Base-by-base conservation (phyloP, 805 yeast genomes). In the Isabelozyma heimii region DNA sequence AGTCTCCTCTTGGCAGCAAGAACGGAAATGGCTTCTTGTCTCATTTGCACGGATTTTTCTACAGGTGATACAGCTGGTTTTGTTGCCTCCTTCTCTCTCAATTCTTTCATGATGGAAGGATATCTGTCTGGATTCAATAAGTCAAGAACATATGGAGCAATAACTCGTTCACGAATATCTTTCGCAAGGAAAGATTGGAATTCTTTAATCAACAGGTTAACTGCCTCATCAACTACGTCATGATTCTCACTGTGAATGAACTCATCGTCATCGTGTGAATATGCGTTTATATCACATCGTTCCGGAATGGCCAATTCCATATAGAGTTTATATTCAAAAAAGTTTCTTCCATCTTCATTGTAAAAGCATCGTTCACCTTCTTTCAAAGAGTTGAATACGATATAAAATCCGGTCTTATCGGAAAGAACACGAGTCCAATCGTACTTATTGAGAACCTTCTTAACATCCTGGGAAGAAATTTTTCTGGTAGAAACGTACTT, bases 91-190 rank as follows among this genome's bases (percentile, higher is more conserved):
- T 72, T 64, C 17, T 64, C 65, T 47, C 63, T 70, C 41, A 73
- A 59, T 17, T 67, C 73, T 40, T 64, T 60, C 24, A 73, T 59
- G 15, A 73, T 60, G 3, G 75, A 78, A 1, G 89, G 86, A 58
- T 79, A 85, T 37, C 76, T 77, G 4, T 78, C 80, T 38, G 83
- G 84, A 48, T 80, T 77, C 54, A 90, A 71, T 15, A 78, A 66
- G 28, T 84, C 84, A 47, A 87, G 72, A 14, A 90, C 79, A 1
- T 77, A 73, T 0, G 94, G 89, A 0, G 87, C 91, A 20, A 89
- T 77, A 3, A 87, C 67, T 51, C 89, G 79, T 58, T 84, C 92
- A 54, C 87, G 75, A 20, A 90, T 79, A 66, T 90, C 96, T 51
- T 85, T 85, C 16, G 82, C 69, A 42, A 90, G 63, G 43, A 84